Evolutionary conservation across 805 yeast species (phyloP).

Genomic region (Candida ortonii): DNA sequence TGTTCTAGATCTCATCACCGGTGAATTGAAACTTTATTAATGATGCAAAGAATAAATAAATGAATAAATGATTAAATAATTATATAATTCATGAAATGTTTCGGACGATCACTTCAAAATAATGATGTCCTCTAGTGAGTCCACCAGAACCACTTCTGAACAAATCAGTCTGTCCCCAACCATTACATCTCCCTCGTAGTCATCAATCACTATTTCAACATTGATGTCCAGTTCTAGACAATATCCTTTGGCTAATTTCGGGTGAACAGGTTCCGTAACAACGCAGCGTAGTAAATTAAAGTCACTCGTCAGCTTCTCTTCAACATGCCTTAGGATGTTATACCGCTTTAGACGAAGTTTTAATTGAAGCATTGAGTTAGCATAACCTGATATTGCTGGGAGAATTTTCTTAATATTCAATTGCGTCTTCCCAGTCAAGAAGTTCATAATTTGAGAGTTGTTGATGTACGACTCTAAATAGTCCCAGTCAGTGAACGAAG

Average conservation of each 20-base stretch:
- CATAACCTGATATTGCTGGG: constrained; percentile 13
- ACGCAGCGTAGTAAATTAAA: constrained; percentile 40
- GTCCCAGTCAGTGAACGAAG: constrained; percentile 27
- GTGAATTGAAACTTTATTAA: constrained; percentile 69
- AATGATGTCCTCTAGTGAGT: constrained; percentile 38
- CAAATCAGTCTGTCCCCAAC: constrained; percentile 49
- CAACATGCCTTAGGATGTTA: constrained; percentile 13
- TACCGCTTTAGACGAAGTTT: constrained; percentile 17
- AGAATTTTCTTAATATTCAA: constrained; percentile 8
- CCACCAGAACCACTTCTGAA: constrained; percentile 41
- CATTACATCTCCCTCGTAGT: constrained; percentile 23
- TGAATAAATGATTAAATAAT: constrained; percentile 4
- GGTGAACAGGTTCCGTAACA: constrained; percentile 35
- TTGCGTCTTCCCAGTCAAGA: constrained; percentile 34
- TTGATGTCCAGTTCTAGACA: constrained; percentile 47
- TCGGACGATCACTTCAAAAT: constrained; percentile 28
- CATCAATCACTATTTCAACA: constrained; percentile 38
- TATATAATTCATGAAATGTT: constrained; percentile 4
- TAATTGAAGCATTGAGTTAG: constrained; percentile 28
- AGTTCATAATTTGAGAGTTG: constrained; percentile 32
- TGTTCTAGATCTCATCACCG: constrained; percentile 78
- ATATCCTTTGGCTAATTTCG: constrained; percentile 39
- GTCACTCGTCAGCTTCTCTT: constrained; percentile 9
- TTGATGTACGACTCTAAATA: constrained; percentile 29
- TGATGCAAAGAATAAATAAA: too few species aligned